Conservation (phyloP, 176 grass and related monocot genomes). For the Rhipidocladum racemiflorum region DNA sequence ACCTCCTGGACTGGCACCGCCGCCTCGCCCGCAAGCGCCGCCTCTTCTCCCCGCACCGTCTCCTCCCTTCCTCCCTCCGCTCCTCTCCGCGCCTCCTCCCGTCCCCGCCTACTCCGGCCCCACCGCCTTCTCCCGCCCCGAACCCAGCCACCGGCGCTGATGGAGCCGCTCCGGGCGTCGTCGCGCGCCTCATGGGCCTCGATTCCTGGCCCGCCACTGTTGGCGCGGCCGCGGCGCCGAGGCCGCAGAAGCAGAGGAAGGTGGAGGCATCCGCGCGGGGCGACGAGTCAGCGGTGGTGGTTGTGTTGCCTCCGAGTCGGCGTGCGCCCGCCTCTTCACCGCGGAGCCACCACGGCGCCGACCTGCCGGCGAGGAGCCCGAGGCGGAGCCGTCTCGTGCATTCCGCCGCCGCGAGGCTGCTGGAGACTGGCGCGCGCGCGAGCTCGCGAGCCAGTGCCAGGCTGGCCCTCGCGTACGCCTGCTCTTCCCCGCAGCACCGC, state of each 20-base stretch:
- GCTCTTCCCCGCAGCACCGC: conserved; percentile 51
- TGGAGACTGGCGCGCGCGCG: conserved; percentile 49
- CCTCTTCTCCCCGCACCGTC: conserved; percentile 39
- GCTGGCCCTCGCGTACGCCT: conserved; percentile 44
- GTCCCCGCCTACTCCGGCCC: background rate
- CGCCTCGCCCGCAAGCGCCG: conserved; percentile 61
- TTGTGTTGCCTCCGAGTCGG: conserved; percentile 37
- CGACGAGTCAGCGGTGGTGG: background rate
- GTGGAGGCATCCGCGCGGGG: conserved; percentile 31
- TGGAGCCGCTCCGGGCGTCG: conserved; percentile 50
- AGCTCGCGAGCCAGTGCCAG: conserved; percentile 17
- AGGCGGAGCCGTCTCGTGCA: conserved; percentile 52
- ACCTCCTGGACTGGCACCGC: conserved; percentile 87
- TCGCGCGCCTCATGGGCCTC: conserved; percentile 93
- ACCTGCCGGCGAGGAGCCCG: conserved; percentile 54
- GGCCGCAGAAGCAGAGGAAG: conserved; percentile 80
- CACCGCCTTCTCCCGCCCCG: background rate
- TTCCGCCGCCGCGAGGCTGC: conserved; percentile 60
- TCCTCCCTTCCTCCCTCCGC: conserved; percentile 29
- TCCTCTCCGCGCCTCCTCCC: conserved; percentile 27
- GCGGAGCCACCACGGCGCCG: conserved; percentile 47
- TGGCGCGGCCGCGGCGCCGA: background rate
- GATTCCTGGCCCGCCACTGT: conserved; percentile 53
- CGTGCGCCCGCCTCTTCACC: background rate
- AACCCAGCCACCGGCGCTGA: background rate